Evolutionary conservation across 176 grass and related monocot species (phyloP), one percentile per base, ranked within the genome.

Genomic region (Panicum miliaceum): DNA sequence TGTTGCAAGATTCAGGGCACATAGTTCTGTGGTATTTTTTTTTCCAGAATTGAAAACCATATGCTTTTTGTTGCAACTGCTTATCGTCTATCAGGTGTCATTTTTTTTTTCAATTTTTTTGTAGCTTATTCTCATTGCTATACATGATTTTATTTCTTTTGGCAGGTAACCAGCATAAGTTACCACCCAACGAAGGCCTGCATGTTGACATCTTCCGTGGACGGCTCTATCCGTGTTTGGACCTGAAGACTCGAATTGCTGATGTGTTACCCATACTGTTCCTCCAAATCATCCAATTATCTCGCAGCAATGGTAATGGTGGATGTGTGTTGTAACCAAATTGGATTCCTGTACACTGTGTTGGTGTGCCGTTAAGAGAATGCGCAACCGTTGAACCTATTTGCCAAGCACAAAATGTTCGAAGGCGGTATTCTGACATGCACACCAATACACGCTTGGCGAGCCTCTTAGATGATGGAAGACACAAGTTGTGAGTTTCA

Each of bases 141-240:
- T 57, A 63, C 36, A 43, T 57, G 4, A 12, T 20, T 45, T 79
- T 73, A 6, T 59, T 93, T 52, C 2, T 42, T 85, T 73, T 88
- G 50, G 25, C 53, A 98, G 95, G 92, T 98, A 20, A 98, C 95
- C 2, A 95, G 95, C 45, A 91, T 98, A 23, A 93, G 83, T 88
- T 98, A 91, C 70, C 96, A 98, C 82, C 91, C 96, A 43, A 89
- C 93, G 42, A 91, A 91, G 62, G 84, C 82, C 15, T 98, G 93
- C 84, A 95, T 95, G 96, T 74, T 98, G 47, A 98, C 96, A 27
- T 95, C 96, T 81, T 98, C 91, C 8, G 89, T 98, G 2, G 96
- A 98, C 85, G 93, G 96, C 77, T 93, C 91, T 19, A 60, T 98
- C 68, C 73, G 93, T 64, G 93, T 98, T 89, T 98, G 96, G 83